Evolutionary conservation across 1,139 yeast species (phyloP).

Genomic region (Saccharomyces hybrid): DNA sequence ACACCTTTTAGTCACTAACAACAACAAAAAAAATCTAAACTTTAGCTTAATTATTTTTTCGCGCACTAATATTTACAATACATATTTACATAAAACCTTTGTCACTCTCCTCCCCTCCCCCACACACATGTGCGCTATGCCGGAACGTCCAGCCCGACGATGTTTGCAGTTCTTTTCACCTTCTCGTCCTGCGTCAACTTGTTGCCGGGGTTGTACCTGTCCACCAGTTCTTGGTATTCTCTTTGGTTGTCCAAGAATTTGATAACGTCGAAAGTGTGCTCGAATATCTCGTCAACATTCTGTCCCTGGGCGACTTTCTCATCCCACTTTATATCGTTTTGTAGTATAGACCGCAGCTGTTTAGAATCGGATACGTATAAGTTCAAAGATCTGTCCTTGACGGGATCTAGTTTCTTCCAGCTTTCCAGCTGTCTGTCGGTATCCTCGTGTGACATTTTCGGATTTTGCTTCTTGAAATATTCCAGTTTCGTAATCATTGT

Average conservation of each 20-base stretch:
- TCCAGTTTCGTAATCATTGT: neutral
- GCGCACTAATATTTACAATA: neutral
- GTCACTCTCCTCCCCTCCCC: neutral
- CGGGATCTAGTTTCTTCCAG: neutral
- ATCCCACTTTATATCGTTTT: neutral
- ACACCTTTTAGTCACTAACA: neutral
- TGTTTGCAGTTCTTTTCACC: conserved; percentile 68
- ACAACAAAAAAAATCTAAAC: neutral
- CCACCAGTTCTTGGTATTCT: conserved; percentile 67
- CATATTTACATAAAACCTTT: neutral
- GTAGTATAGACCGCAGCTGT: neutral
- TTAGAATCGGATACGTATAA: neutral
- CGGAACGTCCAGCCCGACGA: conserved; percentile 76
- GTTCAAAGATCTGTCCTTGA: neutral
- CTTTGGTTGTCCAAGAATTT: conserved; percentile 63
- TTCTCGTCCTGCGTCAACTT: conserved; percentile 71
- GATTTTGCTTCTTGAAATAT: neutral
- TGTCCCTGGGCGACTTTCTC: neutral
- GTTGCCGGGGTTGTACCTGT: conserved; percentile 80
- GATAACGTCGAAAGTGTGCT: neutral
- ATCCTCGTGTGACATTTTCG: neutral
- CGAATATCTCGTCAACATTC: neutral
- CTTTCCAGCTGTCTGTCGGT: neutral
- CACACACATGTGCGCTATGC: neutral
- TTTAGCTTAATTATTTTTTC: neutral